phyloP scores from a whole-genome alignment of 2,329 filamentous ascomycete species.

The Trichophyton verrucosum region DNA sequence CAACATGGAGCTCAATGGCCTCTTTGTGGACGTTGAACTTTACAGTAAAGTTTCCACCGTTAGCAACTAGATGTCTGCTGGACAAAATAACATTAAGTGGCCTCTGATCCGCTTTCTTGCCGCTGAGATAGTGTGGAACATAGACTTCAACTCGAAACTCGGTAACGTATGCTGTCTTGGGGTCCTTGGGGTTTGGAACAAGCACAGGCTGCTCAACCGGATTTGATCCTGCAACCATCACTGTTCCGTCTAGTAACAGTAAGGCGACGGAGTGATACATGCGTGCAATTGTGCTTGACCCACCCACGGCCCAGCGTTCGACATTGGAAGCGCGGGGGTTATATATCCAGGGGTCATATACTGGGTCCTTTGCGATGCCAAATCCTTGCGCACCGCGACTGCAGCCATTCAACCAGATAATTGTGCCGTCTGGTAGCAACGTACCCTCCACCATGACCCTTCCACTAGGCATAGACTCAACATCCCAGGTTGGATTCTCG shows the following conservation, averaged over 20 bases:
- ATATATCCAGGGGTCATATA: conserved; percentile 47
- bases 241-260: conserved; percentile 47
- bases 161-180: conserved; percentile 37
- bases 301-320: conserved; percentile 38
- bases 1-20: conserved; percentile 37
- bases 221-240: conserved; percentile 49
- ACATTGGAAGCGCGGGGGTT: conserved; percentile 41
- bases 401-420: conserved; percentile 48
- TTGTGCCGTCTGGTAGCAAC: conserved; percentile 48
- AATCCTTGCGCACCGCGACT: conserved; percentile 49
- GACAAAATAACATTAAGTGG: conserved; percentile 39
- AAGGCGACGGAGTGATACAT: conserved; percentile 51
- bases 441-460: conserved; percentile 50
- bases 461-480: conserved; percentile 48
- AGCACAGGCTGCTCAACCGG: conserved; percentile 47
- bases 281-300: conserved; percentile 33
- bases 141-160: conserved; percentile 53
- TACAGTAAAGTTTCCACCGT: conserved; percentile 37
- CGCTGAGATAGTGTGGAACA: conserved; percentile 48
- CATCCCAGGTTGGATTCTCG: conserved; percentile 40
- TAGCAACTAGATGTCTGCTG: conserved; percentile 31
- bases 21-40: conserved; percentile 35
- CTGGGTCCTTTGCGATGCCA: conserved; percentile 42
- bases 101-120: conserved; percentile 36
- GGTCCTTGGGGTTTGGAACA: conserved; percentile 31